Evolutionary conservation across 2,329 filamentous ascomycete species (phyloP), one percentile per base, ranked within the genome.

Genomic region (Graphilbum fragrans): DNA sequence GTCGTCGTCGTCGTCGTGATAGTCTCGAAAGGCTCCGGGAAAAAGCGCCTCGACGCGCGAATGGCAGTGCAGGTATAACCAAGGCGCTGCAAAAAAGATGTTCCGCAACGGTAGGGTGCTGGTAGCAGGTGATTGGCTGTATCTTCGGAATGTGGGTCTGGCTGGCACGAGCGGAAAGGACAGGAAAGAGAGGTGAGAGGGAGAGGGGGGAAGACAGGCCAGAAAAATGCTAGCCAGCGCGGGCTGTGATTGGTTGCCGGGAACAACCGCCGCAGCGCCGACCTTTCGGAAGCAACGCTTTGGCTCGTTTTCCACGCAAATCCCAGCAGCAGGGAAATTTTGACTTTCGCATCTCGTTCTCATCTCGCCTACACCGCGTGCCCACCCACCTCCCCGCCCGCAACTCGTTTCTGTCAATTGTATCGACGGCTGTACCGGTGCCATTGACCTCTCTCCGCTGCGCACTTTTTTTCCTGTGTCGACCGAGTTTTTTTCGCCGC

Each of bases 191-290:
- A n/a, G n/a, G n/a, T n/a, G n/a, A n/a, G 23, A 7, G 23, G 23
- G 23, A 27, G 34, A 19, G 20, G 16, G 23, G 33, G 12, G 25
- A 20, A 16, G 19, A 8, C 16, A 27, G 37, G 19, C 14, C 16
- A 27, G 37, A 39, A 38, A 39, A 41, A 29, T 38, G 25, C 35
- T n/a, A 39, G 41, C 29, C 11, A 29, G 14, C 7, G 14, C 21
- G 21, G 4, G 38, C 45, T 44, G 37, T 52, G 47, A 56, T 50
- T 52, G 50, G 52, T 42, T 41, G 20, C 50, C 49, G 50, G 57
- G 50, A 62, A 59, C 55, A 57, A 54, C 53, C 56, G 56, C 55
- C 55, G 53, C 45, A 41, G 34, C 23, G 22, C 38, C 45, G 42
- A 48, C 43, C 43, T 47, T 42, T 42, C 43, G 43, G 45, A 49